Conservation (phyloP, 495 filamentous ascomycete species). For the Penicillium herquei region DNA sequence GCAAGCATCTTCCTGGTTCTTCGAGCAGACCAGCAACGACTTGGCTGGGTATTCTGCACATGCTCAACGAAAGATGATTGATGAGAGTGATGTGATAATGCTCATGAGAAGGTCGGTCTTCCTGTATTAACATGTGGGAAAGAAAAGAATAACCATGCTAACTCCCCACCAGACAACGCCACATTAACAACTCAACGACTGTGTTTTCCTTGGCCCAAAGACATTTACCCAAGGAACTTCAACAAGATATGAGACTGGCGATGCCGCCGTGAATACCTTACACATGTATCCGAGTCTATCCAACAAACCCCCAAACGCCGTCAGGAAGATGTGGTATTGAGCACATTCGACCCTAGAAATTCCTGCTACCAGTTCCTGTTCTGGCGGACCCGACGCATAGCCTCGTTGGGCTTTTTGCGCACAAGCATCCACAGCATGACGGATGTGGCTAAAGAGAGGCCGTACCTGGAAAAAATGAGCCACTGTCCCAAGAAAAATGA, state of each 20-base stretch:
- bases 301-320: conserved; percentile 26
- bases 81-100: conserved; percentile 77
- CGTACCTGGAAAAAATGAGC: conserved; percentile 65
- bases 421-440: conserved; percentile 96
- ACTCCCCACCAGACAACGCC: conserved; percentile 65
- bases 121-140: conserved; percentile 7
- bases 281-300: conserved; percentile 12
- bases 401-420: conserved; percentile 74
- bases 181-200: conserved; percentile 67
- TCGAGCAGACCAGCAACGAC: conserved; percentile 79
- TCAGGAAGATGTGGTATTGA: neutral
- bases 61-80: conserved; percentile 78
- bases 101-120: conserved; percentile 69
- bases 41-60: conserved; percentile 77
- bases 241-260: conserved; percentile 77
- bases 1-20: conserved; percentile 83
- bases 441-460: conserved; percentile 78
- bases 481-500: neutral
- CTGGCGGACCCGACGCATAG: conserved; percentile 70
- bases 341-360: neutral
- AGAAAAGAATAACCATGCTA: conserved; percentile 20
- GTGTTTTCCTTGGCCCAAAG: conserved; percentile 80
- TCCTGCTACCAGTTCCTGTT: conserved; percentile 73
- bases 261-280: conserved; percentile 45
- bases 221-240: conserved; percentile 75